Evolutionary conservation across 164 flowering plant species (phyloP).

Genomic region (Cinnamomum chago): DNA sequence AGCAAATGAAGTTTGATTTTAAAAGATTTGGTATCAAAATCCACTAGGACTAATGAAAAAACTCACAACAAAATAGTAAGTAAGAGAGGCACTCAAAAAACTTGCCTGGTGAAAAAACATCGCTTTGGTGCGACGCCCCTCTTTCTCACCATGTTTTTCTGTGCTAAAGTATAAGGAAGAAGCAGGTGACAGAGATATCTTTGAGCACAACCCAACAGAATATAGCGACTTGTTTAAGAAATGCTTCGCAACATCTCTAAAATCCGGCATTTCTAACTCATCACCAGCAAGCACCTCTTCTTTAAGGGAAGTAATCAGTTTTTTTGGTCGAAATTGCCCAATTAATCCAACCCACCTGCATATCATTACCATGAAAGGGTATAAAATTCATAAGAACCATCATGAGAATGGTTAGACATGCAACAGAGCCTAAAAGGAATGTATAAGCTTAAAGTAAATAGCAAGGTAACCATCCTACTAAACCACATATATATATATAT

Average conservation of each 20-base stretch:
- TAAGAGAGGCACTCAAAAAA: neutral
- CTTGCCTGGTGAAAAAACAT: constrained; percentile 62
- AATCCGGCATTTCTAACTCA: constrained; percentile 40
- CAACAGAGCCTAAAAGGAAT: no score
- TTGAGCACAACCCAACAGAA: constrained; percentile 50
- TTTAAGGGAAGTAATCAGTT: constrained; percentile 59
- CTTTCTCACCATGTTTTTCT: constrained; percentile 62
- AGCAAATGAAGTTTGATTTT: neutral
- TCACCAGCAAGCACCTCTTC: constrained; percentile 38
- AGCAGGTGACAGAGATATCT: constrained; percentile 35
- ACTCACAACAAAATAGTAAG: neutral
- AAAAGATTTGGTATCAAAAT: no score
- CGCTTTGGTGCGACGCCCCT: constrained; percentile 52
- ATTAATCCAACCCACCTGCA: constrained; percentile 76
- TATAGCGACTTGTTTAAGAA: constrained; percentile 75
- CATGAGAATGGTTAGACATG: neutral
- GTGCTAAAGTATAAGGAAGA: constrained; percentile 56
- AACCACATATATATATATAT: neutral
- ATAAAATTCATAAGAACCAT: neutral
- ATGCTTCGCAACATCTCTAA: constrained; percentile 49
- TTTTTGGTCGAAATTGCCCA: constrained; percentile 81
- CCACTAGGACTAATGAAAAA: neutral
- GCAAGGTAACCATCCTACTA: neutral
- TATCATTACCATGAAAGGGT: neutral
- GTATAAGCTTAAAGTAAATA: neutral